Conservation (phyloP, 2,329 filamentous ascomycete genomes). For the Fusarium verticillioides region DNA sequence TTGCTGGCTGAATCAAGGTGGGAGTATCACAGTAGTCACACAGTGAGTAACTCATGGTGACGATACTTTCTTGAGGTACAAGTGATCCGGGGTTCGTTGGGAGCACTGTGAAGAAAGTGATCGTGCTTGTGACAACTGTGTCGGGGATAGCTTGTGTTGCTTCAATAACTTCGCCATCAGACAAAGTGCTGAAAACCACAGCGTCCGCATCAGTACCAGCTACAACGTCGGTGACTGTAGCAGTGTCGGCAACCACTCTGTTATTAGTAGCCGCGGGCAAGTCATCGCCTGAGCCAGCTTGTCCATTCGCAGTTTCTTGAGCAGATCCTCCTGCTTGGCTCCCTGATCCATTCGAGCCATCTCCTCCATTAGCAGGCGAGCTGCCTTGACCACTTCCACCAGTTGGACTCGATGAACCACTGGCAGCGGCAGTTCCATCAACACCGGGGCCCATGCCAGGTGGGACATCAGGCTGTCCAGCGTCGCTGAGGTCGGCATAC, state of each 20-base stretch:
- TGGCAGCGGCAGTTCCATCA: not conserved
- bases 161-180: not conserved
- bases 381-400: not conserved
- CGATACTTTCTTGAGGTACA: constrained; percentile 47
- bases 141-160: not conserved
- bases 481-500: constrained; percentile 52
- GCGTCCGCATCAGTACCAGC: not conserved
- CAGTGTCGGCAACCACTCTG: not conserved
- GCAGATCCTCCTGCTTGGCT: not conserved
- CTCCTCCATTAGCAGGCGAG: not conserved
- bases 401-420: not conserved
- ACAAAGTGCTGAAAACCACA: not conserved
- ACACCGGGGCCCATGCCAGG: constrained; percentile 47
- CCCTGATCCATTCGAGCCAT: not conserved
- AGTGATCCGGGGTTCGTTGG: constrained; percentile 49
- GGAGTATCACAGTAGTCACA: constrained; percentile 39
- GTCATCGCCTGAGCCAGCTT: not conserved
- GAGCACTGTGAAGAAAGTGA: constrained; percentile 42
- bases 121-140: constrained; percentile 30
- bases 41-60: constrained; percentile 45
- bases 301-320: not conserved
- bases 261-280: not conserved
- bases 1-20: constrained; percentile 23
- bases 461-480: constrained; percentile 47
- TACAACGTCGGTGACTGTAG: not conserved